These are phyloP conservation scores for Dryas octopetala DNA, from an alignment of 306 rosid species.

Conservation along the genomic window DNA sequence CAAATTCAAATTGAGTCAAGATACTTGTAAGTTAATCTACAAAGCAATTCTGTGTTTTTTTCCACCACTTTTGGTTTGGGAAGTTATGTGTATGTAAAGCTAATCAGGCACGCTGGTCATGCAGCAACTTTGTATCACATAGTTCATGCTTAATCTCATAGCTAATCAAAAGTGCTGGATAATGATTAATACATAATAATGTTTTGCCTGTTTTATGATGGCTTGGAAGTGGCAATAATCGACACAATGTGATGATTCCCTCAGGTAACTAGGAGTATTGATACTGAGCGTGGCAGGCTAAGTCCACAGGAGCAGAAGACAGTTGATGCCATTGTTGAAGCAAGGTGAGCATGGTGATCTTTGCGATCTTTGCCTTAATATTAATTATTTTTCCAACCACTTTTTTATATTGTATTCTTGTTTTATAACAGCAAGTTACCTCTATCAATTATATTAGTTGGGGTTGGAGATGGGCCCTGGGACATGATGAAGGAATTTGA, in stretches of 20 bases:
- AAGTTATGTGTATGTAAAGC: neutral
- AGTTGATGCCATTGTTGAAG: constrained; percentile 85
- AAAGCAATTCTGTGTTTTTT: neutral
- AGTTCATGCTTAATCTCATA: no score
- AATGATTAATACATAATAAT: neutral
- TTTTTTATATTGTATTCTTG: constrained; percentile 24
- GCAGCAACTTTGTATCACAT: neutral
- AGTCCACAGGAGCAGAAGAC: constrained; percentile 96
- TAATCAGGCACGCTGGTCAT: neutral
- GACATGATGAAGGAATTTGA: constrained; percentile 95
- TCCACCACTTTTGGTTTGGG: neutral
- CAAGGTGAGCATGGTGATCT: constrained; percentile 56
- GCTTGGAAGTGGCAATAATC: neutral
- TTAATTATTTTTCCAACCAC: constrained; percentile 1
- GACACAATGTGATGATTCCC: neutral
- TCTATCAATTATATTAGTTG: constrained; percentile 85
- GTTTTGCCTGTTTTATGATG: neutral
- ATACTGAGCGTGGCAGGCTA: constrained; percentile 66
- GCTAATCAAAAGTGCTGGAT: no score
- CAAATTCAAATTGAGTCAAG: neutral
- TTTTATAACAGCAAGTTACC: constrained; percentile 72
- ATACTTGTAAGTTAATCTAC: neutral
- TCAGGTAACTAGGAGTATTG: constrained; percentile 92
- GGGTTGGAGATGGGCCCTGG: constrained; percentile 99
- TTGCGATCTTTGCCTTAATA: neutral